Base-by-base conservation (phyloP, 176 grass and related monocot species). In the Carex cristatella region DNA sequence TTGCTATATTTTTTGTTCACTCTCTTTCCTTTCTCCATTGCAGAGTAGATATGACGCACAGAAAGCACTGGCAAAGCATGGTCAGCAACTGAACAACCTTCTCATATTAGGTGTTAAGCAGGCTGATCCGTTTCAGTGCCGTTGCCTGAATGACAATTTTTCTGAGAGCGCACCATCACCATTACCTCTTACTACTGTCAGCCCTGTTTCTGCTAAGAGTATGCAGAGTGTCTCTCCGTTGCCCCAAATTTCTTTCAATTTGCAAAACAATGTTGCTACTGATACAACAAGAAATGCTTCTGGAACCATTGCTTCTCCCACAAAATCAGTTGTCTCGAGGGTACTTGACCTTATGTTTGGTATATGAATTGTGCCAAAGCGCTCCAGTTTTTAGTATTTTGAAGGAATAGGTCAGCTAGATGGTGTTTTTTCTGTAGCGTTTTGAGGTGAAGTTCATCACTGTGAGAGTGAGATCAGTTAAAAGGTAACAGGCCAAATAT, bases 301-400 rank as follows among this genome's bases (percentile, higher is more conserved):
- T 1, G 91, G 91, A 62, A 84, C 90, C 56, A 89, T 99, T 87
- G 96, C 96, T 86, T 94, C 91, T 19, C 96, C 96, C 3, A 57
- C 91, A 74, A 99, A 94, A 80, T 92, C 96, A 0, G 81, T 89
- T 11, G 31, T 94, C 55, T 94, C 96, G 76, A 92, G 93, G 87
- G 91, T 92, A 27, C 86, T 99, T 81, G 96, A 99, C 77, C 80
- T 99, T 65, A 91, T 99, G 88, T 95, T 99, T 81, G 93, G 96
- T 69, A 85, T 98, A 23, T 98, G 86, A 92, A n/a, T 61, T 85
- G 30, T 76, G 51, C 37, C 51, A 78, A 57, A 78, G 28, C 28
- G 8, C 11, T 15, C 23, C 10, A 55, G 51, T 1, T 56, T 46
- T 57, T 33, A 78, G 5, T 16, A 35, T 57, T 35, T 78, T 31